Base-by-base conservation (phyloP, 2,329 filamentous ascomycete species). In the Beauveria bassiana region DNA sequence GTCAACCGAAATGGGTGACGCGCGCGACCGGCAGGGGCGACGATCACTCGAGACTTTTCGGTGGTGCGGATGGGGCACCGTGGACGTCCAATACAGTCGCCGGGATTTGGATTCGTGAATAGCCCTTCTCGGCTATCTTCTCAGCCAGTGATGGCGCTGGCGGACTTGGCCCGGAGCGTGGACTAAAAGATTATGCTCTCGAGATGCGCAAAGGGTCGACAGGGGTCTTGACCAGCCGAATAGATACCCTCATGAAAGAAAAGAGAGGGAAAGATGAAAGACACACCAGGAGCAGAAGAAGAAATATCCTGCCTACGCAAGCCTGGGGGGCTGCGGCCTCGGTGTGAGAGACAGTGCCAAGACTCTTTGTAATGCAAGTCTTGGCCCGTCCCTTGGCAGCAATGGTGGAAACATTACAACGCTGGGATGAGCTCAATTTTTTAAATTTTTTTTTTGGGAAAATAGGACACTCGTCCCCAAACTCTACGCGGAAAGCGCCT, bases 341-440 rank as follows among this genome's bases (percentile, higher is more conserved):
- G 34, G 57, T 38, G 47, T 6, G 38, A 60, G 58, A 60, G 50
- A 53, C 47, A 28, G 20, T 53, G 58, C 58, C 58, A 60, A 60
- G 58, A n/a, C 58, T 42, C 26, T 53, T 60, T 38, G 58, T 60
- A 53, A 53, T 60, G 58, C 58, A 43, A 60, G 58, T 45, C 57
- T 59, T 51, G 57, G 47, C 57, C 47, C 34, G 22, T 26, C 34
- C 10, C 58, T 60, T 60, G 58, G 58, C 58, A 54, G 42, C 34
- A 28, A 60, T 22, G 28, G 42, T 42, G 49, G 40, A 14, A 14
- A 28, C 26, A 24, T 34, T 5, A 40, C 38, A 20, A 45, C 58
- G 12, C 20, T 47, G 42, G 10, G 45, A 52, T 26, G 26, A 18
- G 24, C 34, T 38, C 34, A 16, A 16, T 16, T 28, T 5, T 34